Evolutionary conservation across 2,329 filamentous ascomycete genomes (phyloP).

Genomic region (Fusarium nanum): DNA sequence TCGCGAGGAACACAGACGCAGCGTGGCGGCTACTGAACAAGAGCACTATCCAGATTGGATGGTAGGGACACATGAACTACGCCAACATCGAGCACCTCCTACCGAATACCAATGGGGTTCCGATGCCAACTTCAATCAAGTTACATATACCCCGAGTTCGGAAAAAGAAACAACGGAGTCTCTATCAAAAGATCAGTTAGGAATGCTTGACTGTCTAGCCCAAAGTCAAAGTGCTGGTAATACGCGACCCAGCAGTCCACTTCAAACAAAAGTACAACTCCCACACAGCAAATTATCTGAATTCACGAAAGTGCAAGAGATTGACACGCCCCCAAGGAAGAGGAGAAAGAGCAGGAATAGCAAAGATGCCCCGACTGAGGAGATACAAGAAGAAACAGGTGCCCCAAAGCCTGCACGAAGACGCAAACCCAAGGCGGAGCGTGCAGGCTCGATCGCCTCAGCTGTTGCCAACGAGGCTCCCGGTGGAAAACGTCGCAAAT

Average conservation of each 20-base stretch:
- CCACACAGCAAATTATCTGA: conserved; percentile 37
- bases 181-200: conserved; percentile 65
- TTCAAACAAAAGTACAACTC: conserved; percentile 32
- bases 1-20: conserved; percentile 54
- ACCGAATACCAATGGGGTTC: conserved; percentile 74
- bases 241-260: conserved; percentile 69
- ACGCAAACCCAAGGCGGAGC: conserved; percentile 61
- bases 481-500: conserved; percentile 64
- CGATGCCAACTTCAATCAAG: conserved; percentile 70
- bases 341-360: conserved; percentile 65
- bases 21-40: conserved; percentile 48
- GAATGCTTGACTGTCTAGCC: conserved; percentile 68
- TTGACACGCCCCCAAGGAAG: conserved; percentile 60
- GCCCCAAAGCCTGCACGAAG: conserved; percentile 54
- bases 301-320: conserved; percentile 52
- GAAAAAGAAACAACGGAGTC: conserved; percentile 69
- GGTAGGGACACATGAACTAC: conserved; percentile 50
- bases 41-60: conserved; percentile 58
- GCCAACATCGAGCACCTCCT: conserved; percentile 51
- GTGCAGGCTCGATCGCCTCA: conserved; percentile 45
- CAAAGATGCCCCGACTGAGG: conserved; percentile 57
- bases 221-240: conserved; percentile 68
- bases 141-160: conserved; percentile 68
- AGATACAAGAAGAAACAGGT: conserved; percentile 54
- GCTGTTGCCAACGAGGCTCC: conserved; percentile 51